Evolutionary conservation across 140 eudicot species (phyloP), one percentile per base, ranked within the genome.

Genomic region (Anethum foeniculum): DNA sequence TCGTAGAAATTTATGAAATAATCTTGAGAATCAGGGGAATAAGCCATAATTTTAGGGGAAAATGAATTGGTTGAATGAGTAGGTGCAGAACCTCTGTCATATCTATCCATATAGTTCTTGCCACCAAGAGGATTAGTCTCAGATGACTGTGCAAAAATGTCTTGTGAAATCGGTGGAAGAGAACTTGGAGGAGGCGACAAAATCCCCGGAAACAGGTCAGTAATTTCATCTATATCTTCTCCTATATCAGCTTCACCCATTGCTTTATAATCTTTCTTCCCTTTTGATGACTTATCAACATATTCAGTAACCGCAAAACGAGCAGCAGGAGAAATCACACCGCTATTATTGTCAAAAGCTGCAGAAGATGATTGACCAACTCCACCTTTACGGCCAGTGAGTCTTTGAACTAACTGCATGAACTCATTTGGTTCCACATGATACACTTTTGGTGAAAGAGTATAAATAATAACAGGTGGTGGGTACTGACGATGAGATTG

Each of bases 121-220:
- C 34, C 7, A 3, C 34, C 69, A 25, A 60, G 34, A 9, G 69
- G 18, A 62, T 13, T 62, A n/a, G 32, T n/a, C 32, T n/a, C 32
- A 8, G 32, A 60, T 2, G 32, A 60, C 16, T 6, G 69, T 10
- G 16, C 32, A 62, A 62, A 62, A 10, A 62, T 8, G 34, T 62
- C 69, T 62, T 62, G 69, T 62, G 34, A 1, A 62, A 62, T 62
- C 25, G 69, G 69, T 25, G 69, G 69, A 62, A 62, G 69, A 62
- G 34, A 25, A 25, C 69, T 62, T 1, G 69, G 69, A n/a, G 69
- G 34, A 62, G 69, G 69, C 2, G 69, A 62, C 69, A 62, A 62
- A 62, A 62, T 62, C 34, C 69, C 69, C 6, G 69, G 69, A 62
- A 62, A 62, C 34, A 62, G 1, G 3, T 11, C 69, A 62, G 34